Evolutionary conservation across 345 rosid genomes (phyloP), one percentile per base, ranked within the genome.

Genomic region (Firmiana major): DNA sequence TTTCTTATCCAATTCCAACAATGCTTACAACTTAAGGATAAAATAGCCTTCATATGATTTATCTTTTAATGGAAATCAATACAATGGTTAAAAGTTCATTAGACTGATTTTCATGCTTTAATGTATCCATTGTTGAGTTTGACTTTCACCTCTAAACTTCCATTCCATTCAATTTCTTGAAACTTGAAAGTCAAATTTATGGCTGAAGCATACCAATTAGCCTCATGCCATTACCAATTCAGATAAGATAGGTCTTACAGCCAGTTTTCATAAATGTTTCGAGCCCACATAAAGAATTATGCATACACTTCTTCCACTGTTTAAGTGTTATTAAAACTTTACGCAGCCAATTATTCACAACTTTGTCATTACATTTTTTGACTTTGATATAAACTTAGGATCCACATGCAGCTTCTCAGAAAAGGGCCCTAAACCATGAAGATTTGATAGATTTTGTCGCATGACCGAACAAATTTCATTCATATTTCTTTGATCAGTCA

Each of bases 391-490:
- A 15, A n/a, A 65, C 70, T 65, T 65, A 19, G 70, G 9, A 65
- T 65, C 70, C 70, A 40, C 48, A 65, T 19, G 70, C 70, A 65
- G 8, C 38, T 34, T 64, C n/a, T 63, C 69, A 64, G 46, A 40
- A 22, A 26, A 15, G 57, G 73, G 57, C 9, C 73, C 73, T 53
- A 48, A 71, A 31, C 6, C 63, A 71, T 19, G 62, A 5, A 55
- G 75, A 73, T 73, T 36, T 73, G 64, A 36, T 73, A 54, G 75
- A 55, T 73, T 36, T 54, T 73, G 64, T 73, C 75, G 3, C 75
- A n/a, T 40, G 45, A 55, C 49, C 64, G 38, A 73, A 34, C 75
- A 55, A 57, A 34, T 72, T 55, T n/a, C 6, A n/a, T 21, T 53
- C 48, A 38, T 4, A 36, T 36, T 45, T n/a, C 36, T 57, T 72